phyloP scores from a whole-genome alignment of 2,329 filamentous ascomycete genomes.

The Neopestalotiopsis sp. region DNA sequence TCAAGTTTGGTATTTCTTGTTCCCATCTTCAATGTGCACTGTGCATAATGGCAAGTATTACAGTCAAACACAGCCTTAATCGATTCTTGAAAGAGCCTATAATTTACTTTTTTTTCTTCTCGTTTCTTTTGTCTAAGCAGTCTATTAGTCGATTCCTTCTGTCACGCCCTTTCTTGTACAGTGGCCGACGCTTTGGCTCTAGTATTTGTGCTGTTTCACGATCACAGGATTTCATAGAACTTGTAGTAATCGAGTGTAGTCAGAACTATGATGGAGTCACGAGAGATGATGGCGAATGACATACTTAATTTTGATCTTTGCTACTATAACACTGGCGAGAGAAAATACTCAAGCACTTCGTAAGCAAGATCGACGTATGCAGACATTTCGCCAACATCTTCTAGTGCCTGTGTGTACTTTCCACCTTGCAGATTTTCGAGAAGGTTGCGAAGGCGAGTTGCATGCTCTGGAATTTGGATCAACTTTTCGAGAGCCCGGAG shows the following conservation, averaged over 20 bases:
- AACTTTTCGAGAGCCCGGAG: slow-evolving; percentile 50
- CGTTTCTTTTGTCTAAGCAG: not conserved
- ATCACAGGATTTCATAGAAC: too few relatives aligned
- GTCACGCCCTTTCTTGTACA: not conserved
- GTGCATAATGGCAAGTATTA: too few relatives aligned
- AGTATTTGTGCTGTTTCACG: slow-evolving; percentile 10
- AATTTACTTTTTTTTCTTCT: not conserved
- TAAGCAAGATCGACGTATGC: slow-evolving; percentile 58
- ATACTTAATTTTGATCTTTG: not conserved
- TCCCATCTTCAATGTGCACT: too few relatives aligned
- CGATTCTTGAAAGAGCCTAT: too few relatives aligned
- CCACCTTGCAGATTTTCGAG: slow-evolving; percentile 57
- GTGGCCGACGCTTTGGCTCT: not conserved
- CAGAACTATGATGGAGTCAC: too few relatives aligned
- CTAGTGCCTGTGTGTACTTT: slow-evolving; percentile 42
- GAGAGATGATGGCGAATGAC: too few relatives aligned
- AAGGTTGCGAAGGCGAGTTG: slow-evolving; percentile 52
- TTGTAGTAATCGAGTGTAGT: too few relatives aligned
- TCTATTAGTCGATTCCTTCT: not conserved
- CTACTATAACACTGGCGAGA: slow-evolving; percentile 54
- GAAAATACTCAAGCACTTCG: slow-evolving; percentile 57
- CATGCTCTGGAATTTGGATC: slow-evolving; percentile 38
- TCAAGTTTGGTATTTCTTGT: too few relatives aligned
- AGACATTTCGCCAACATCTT: slow-evolving; percentile 29
- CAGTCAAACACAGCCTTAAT: too few relatives aligned